phyloP scores from a whole-genome alignment of 2,329 filamentous ascomycete genomes.

The Trichophyton mentagrophytes region DNA sequence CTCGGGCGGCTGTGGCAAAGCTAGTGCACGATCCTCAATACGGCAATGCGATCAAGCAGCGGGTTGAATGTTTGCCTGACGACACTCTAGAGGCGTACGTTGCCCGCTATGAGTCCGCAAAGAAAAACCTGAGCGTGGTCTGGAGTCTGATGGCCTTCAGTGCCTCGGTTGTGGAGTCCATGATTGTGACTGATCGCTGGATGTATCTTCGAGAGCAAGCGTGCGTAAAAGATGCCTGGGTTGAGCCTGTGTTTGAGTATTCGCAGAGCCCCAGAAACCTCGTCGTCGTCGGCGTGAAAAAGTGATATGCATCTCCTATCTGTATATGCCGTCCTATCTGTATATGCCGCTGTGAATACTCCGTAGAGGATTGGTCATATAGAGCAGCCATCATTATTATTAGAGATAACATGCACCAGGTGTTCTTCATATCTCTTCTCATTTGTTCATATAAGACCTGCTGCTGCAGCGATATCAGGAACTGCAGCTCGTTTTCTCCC shows the following conservation, averaged over 20 bases:
- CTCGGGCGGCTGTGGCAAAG: slow-evolving; percentile 68
- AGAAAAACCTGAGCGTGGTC: slow-evolving; percentile 70
- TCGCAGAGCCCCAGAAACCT: slow-evolving; percentile 73
- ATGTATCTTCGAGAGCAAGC: slow-evolving; percentile 71
- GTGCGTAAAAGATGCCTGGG: slow-evolving; percentile 65
- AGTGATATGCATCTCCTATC: slow-evolving; percentile 21
- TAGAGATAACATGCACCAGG: neutral
- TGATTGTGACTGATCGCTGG: slow-evolving; percentile 87
- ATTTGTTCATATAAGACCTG: neutral
- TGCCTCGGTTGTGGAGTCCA: slow-evolving; percentile 72
- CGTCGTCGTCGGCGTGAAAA: slow-evolving; percentile 84
- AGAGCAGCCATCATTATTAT: neutral
- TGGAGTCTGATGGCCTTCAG: slow-evolving; percentile 97
- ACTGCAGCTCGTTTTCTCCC: neutral
- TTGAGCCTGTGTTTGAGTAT: slow-evolving; percentile 88
- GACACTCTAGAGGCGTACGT: slow-evolving; percentile 64
- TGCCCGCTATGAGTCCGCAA: slow-evolving; percentile 47
- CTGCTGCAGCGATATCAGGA: neutral
- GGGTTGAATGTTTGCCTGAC: slow-evolving; percentile 57
- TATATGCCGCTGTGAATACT: neutral
- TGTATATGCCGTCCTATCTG: too few species aligned
- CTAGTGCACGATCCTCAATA: slow-evolving; percentile 50
- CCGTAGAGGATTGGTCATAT: neutral
- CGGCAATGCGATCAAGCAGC: slow-evolving; percentile 49
- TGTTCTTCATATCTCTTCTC: neutral